phyloP scores from a whole-genome alignment of 768 basidiomycete species.

The Austroboletus eburneus region DNA sequence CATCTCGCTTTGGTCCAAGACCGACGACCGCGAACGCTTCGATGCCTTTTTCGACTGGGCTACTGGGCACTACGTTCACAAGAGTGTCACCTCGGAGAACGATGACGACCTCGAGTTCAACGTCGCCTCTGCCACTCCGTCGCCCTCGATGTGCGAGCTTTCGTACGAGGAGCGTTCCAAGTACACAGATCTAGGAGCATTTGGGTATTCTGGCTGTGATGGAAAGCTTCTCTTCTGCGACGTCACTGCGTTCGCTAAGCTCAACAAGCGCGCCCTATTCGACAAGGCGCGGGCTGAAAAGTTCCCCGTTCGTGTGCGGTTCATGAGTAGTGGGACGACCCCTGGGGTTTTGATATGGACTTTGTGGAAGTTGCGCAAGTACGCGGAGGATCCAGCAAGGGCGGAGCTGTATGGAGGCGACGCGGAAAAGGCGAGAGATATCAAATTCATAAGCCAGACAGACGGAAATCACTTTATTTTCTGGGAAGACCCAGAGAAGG shows the following conservation, averaged over 20 bases:
- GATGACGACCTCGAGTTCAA: slow-evolving; percentile 16
- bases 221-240: slow-evolving; percentile 13
- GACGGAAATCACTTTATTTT: slow-evolving; percentile 26
- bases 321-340: slow-evolving; percentile 14
- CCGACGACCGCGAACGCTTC: slow-evolving; percentile 10
- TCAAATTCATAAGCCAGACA: slow-evolving; percentile 8
- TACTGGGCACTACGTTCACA: slow-evolving; percentile 16
- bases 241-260: neutral
- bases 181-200: slow-evolving; percentile 9
- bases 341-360: slow-evolving; percentile 8
- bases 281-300: slow-evolving; percentile 8
- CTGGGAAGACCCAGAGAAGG: slow-evolving; percentile 22
- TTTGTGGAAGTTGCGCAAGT: slow-evolving; percentile 10
- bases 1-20: neutral
- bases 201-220: slow-evolving; percentile 7
- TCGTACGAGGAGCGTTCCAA: slow-evolving; percentile 8
- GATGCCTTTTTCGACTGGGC: slow-evolving; percentile 15
- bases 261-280: slow-evolving; percentile 16
- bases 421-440: slow-evolving; percentile 21
- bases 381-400: slow-evolving; percentile 4
- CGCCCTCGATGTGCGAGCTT: slow-evolving; percentile 11
- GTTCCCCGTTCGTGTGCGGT: slow-evolving; percentile 16
- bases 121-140: neutral
- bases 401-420: slow-evolving; percentile 4
- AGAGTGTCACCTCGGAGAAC: slow-evolving; percentile 13